Conservation (phyloP, 768 basidiomycete genomes). For the Russula griseocarnosa region DNA sequence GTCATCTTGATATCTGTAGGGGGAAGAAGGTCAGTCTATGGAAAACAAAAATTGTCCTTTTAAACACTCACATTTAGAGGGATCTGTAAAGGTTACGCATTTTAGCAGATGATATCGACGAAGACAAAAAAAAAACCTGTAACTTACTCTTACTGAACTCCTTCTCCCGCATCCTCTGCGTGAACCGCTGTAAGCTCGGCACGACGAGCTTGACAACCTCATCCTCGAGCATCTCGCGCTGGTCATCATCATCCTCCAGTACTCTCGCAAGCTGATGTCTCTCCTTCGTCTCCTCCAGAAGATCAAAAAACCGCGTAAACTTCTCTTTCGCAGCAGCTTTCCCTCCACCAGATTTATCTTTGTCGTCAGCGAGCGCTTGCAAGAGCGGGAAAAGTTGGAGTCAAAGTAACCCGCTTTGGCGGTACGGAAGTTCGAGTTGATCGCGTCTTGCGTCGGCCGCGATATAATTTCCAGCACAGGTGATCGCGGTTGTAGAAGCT, state of each 20-base stretch:
- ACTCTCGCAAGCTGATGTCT: slow-evolving; percentile 66
- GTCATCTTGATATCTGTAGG: slow-evolving; percentile 71
- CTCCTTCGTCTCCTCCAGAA: slow-evolving; percentile 75
- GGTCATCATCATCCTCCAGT: slow-evolving; percentile 65
- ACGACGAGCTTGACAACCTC: slow-evolving; percentile 76
- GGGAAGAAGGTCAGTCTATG: slow-evolving; percentile 5
- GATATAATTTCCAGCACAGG: slow-evolving; percentile 52
- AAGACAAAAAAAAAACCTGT: neutral
- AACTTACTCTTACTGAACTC: slow-evolving; percentile 80
- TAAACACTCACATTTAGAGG: slow-evolving; percentile 60
- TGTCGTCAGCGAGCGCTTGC: slow-evolving; percentile 53
- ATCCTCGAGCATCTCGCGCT: slow-evolving; percentile 56
- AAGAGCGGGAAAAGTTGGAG: slow-evolving; percentile 77
- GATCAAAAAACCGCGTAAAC: slow-evolving; percentile 75
- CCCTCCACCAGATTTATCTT: slow-evolving; percentile 38
- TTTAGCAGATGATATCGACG: slow-evolving; percentile 1
- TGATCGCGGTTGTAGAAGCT: slow-evolving; percentile 51
- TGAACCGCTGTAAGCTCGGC: slow-evolving; percentile 68
- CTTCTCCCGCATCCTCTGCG: slow-evolving; percentile 70
- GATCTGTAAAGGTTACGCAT: slow-evolving; percentile 42
- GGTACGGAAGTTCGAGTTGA: slow-evolving; percentile 70
- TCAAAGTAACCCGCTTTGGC: slow-evolving; percentile 85
- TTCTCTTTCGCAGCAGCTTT: slow-evolving; percentile 74
- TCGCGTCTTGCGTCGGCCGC: slow-evolving; percentile 53
- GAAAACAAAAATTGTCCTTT: neutral